Evolutionary conservation across 148 eudicot species (phyloP).

Genomic region (Bassia scoparia): DNA sequence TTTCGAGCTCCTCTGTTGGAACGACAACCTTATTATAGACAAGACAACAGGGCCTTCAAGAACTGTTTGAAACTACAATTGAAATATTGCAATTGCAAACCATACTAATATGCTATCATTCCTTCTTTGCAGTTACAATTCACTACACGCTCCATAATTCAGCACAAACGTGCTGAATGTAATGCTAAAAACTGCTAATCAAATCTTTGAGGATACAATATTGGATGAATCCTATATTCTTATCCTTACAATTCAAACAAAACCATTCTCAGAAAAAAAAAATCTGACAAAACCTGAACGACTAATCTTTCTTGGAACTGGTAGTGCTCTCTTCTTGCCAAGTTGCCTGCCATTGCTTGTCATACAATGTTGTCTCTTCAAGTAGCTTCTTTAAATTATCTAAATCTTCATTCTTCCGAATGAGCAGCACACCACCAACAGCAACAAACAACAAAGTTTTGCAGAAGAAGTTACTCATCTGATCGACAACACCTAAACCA

Average conservation of each 20-base stretch:
- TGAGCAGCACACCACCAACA: constrained; percentile 72
- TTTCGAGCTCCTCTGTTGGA: no score
- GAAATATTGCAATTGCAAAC: not conserved
- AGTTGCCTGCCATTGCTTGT: constrained; percentile 99
- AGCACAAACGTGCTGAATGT: no score
- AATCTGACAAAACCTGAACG: constrained; percentile 2
- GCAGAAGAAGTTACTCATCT: constrained; percentile 96
- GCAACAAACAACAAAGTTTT: constrained; percentile 84
- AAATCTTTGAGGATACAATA: constrained; percentile 7
- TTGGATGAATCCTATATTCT: constrained; percentile 18
- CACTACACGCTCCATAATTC: not conserved
- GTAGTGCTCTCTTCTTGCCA: constrained; percentile 66
- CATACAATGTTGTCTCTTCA: constrained; percentile 89
- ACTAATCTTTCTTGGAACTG: constrained; percentile 38
- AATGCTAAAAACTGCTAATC: constrained; percentile 14
- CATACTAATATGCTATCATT: not conserved
- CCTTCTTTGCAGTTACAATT: not conserved
- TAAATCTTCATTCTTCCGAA: constrained; percentile 87
- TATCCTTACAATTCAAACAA: constrained; percentile 20
- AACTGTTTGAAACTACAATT: not conserved
- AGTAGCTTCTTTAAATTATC: constrained; percentile 75
- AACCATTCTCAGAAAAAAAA: not conserved
- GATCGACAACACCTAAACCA: constrained; percentile 90
- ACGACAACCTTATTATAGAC: no score
- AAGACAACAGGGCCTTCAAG: no score